Conservation (phyloP, 2,329 filamentous ascomycete genomes). For the Escovopsis sp. region DNA sequence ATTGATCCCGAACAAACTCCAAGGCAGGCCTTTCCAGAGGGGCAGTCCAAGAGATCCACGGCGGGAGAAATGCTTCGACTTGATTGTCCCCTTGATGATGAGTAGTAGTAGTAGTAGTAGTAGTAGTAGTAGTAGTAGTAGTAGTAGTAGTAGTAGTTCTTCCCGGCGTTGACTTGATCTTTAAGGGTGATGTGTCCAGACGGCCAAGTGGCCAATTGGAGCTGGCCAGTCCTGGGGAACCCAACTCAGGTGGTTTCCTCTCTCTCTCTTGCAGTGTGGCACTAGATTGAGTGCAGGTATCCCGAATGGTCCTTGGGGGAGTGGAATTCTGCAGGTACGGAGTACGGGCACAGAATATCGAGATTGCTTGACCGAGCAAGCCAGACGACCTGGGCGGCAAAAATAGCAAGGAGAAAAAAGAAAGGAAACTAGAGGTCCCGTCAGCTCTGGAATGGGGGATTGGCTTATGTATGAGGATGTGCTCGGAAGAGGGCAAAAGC, state of each 20-base stretch:
- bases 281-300: conserved; percentile 6
- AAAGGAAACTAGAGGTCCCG: neutral
- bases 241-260: neutral
- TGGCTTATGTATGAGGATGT: conserved; percentile 5
- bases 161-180: conserved; percentile 1
- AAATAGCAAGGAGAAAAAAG: neutral
- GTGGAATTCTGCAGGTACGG: conserved; percentile 3
- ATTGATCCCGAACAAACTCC: conserved; percentile 6
- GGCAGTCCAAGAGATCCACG: conserved; percentile 3
- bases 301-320: conserved; percentile 5
- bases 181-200: conserved; percentile 5
- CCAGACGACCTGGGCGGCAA: conserved; percentile 5
- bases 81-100: conserved; percentile 2
- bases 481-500: neutral
- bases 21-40: neutral
- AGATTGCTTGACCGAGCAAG: conserved; percentile 5
- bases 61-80: conserved; percentile 3
- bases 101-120: neutral
- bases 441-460: conserved; percentile 5
- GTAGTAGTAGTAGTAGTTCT: neutral
- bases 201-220: conserved; percentile 6
- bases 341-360: neutral
- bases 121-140: neutral
- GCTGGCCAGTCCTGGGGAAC: conserved; percentile 3
- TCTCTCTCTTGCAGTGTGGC: conserved; percentile 5